Evolutionary conservation across 116 monocot species (phyloP).

Genomic region (Dioscorea cayenensis): DNA sequence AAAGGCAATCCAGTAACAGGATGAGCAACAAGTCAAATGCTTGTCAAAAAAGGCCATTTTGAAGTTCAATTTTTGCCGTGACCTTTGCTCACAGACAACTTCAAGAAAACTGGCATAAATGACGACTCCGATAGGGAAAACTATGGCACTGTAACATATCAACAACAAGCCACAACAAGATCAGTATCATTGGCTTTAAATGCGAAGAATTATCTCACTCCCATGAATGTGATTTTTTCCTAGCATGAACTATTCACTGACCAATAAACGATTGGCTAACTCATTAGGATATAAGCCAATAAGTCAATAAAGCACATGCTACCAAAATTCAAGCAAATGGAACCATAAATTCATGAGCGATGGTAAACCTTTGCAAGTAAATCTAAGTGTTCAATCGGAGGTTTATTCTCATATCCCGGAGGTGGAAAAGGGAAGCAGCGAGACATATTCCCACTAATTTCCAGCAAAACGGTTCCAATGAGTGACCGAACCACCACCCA

Average conservation of each 20-base stretch:
- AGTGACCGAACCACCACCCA: constrained; percentile 16
- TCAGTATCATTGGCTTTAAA: background rate
- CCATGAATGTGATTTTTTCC: background rate
- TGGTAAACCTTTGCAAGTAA: constrained; percentile 49
- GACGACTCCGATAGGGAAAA: background rate
- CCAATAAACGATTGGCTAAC: background rate
- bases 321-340: background rate
- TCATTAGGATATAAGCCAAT: constrained; percentile 12
- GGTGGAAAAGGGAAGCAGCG: constrained; percentile 83
- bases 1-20: too few species aligned
- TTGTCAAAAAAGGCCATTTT: too few species aligned
- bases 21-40: too few species aligned
- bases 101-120: too few species aligned
- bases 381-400: constrained; percentile 23
- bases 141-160: background rate
- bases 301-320: background rate
- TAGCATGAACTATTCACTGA: background rate
- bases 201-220: background rate
- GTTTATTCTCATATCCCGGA: constrained; percentile 60
- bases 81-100: too few species aligned
- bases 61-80: too few species aligned
- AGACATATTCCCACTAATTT: constrained; percentile 50
- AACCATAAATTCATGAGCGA: background rate
- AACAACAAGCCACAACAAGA: background rate
- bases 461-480: constrained; percentile 28